Percentiles rank a stretch among this genome's conserved stretches.
These are phyloP conservation scores for Immersiporthe knoxdaviesiana DNA, from an alignment of 2,329 filamentous ascomycete genomes.

Conservation along the genomic window DNA sequence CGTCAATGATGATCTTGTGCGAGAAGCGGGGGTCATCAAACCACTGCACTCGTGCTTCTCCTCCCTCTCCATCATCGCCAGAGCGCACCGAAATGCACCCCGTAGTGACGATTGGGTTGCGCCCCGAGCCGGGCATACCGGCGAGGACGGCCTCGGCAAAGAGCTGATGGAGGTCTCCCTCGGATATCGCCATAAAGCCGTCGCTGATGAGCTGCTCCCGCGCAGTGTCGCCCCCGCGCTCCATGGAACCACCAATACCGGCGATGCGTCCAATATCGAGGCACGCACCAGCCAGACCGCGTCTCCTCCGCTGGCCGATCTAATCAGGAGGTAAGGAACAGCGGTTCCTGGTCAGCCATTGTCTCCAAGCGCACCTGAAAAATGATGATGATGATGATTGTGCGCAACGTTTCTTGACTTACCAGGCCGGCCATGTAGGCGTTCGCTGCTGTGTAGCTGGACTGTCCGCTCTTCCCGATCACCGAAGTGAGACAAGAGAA, in stretches of 20 bases:
- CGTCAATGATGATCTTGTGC: neutral
- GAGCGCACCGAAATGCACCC: neutral
- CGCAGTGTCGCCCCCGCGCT: neutral
- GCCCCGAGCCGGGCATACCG: slow-evolving; percentile 5
- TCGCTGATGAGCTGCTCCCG: slow-evolving; percentile 3
- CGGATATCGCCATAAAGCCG: slow-evolving; percentile 32
- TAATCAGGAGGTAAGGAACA: slow-evolving; percentile 22
- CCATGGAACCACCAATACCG: slow-evolving; percentile 38
- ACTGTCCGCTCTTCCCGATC: slow-evolving; percentile 36
- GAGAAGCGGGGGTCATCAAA: slow-evolving; percentile 5
- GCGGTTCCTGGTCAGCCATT: neutral
- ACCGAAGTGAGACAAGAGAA: slow-evolving; percentile 41
- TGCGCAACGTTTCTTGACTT: too few relatives aligned
- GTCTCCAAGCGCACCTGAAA: too few relatives aligned
- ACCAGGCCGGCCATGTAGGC: slow-evolving; percentile 39
- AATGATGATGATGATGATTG: too few relatives aligned
- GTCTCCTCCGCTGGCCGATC: slow-evolving; percentile 35
- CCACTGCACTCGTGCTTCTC: neutral
- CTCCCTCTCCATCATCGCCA: neutral
- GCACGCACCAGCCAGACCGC: slow-evolving; percentile 37
- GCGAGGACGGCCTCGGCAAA: slow-evolving; percentile 44
- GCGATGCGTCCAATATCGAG: slow-evolving; percentile 42
- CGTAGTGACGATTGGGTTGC: slow-evolving; percentile 6
- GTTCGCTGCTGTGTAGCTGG: slow-evolving; percentile 44
- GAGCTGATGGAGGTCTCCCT: slow-evolving; percentile 45